These are phyloP conservation scores for Akanthomyces uredinophilus DNA, from an alignment of 2,329 filamentous ascomycete genomes.

Conservation along the genomic window DNA sequence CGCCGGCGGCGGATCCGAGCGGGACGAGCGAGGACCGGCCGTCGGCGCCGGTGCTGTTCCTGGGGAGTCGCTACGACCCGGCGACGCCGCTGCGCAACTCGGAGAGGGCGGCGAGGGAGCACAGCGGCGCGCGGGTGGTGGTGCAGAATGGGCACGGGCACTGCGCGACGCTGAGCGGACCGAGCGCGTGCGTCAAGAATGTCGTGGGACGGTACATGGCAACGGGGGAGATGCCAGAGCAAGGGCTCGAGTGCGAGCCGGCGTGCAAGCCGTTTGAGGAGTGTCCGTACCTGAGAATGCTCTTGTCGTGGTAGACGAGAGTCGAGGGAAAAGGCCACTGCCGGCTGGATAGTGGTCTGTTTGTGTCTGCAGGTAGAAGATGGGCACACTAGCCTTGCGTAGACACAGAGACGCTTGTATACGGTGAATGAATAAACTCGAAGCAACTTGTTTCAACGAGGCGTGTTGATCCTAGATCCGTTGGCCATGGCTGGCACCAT, in stretches of 20 bases:
- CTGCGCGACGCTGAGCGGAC: too few species aligned
- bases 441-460: too few species aligned
- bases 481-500: too few species aligned
- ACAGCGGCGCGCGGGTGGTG: too few species aligned
- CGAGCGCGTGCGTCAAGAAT: constrained; percentile 18
- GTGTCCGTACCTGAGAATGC: neutral
- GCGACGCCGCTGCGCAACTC: constrained; percentile 25
- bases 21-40: constrained; percentile 18
- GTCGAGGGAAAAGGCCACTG: too few species aligned
- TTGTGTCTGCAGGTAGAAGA: too few species aligned
- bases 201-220: constrained; percentile 20
- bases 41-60: constrained; percentile 32
- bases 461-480: too few species aligned
- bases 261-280: constrained; percentile 19
- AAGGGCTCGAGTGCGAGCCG: constrained; percentile 18
- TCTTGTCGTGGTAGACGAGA: neutral
- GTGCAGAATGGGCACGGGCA: too few species aligned
- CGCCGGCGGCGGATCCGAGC: constrained; percentile 3
- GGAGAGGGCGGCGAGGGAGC: too few species aligned
- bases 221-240: constrained; percentile 19
- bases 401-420: too few species aligned
- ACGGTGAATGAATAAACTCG: too few species aligned
- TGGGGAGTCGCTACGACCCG: constrained; percentile 34
- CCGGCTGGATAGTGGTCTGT: neutral
- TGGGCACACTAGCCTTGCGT: neutral